A percentile compares a stretch with the other conserved stretches of the same genome.
These are phyloP conservation scores for Monosporascus sp. DNA, from an alignment of 2,329 filamentous ascomycete species.

Conservation along the genomic window DNA sequence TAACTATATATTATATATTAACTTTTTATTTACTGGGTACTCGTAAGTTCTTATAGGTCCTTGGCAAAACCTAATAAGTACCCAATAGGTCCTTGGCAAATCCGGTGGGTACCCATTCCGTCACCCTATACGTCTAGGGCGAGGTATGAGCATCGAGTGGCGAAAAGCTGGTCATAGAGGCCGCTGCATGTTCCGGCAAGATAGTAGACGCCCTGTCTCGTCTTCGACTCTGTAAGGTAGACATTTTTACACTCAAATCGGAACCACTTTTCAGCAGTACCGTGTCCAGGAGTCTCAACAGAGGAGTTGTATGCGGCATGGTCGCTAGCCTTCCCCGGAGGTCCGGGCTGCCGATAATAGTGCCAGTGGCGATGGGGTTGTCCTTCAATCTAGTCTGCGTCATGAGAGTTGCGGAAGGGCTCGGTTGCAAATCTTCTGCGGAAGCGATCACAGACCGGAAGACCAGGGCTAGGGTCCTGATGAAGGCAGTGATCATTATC, in stretches of 20 bases:
- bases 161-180: background rate
- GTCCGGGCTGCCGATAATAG: background rate
- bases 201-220: slow-evolving; percentile 3
- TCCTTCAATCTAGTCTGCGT: background rate
- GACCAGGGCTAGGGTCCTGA: background rate
- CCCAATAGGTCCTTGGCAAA: no score
- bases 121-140: slow-evolving; percentile 10
- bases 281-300: background rate
- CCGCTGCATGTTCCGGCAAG: slow-evolving; percentile 5
- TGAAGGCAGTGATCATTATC: background rate
- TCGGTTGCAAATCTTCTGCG: background rate
- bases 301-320: background rate
- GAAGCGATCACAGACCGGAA: background rate
- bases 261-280: background rate
- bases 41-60: no score
- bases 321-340: background rate
- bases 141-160: slow-evolving; percentile 8
- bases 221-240: slow-evolving; percentile 1
- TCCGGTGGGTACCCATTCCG: no score
- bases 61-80: no score
- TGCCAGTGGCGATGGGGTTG: background rate
- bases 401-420: background rate
- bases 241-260: background rate
- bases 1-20: no score
- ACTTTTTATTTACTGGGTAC: no score